Base-by-base conservation (phyloP, 495 filamentous ascomycete species). In the Hyphodiscus hymeniophilus region DNA sequence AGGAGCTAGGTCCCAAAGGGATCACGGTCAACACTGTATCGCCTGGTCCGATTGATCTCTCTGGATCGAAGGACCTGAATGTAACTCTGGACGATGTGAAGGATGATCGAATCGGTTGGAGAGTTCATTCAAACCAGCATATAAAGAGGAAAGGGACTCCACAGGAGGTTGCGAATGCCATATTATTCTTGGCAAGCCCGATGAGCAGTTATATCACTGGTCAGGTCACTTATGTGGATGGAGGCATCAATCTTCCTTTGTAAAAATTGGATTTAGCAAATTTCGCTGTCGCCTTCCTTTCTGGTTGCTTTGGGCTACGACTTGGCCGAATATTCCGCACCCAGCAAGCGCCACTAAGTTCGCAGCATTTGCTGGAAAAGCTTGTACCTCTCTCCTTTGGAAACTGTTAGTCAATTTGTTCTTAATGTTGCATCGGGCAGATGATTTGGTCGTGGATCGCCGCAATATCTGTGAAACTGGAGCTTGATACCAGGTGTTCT, bases 21-120 rank as follows among this genome's bases (percentile, higher is more conserved):
- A 57, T 60, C 38, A 60, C 57, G n/a, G 42, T 60, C 20, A 60
- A 60, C 41, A 38, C 50, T 42, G 43, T 60, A 28, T 42, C 54
- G 15, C 57, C 57, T 2, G 57, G 57, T 24, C 13, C 51, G 20
- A 23, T 54, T 42, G 46, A 47, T 28, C 36, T 39, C 36, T 6
- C 40, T 7, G 40, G 20, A 21, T 42, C 44, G 23, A 47, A 3
- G 17, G 31, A 7, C 36, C 51, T 31, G 33, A 54, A 20, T 45
- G 42, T 20, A 26, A 15, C 8, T 38, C 26, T 33, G 30, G 30
- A 33, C n/a, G 8, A 33, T 18, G 22, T 47, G 33, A 47, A 52
- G 22, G 50, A 48, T 12, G 24, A 39, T 33, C 32, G 33, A 30
- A 17, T 47, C 1, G 42, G 33, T 2, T 15, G 10, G 43, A 52